Evolutionary conservation across 176 grass and related monocot genomes (phyloP).

Genomic region (Puya raimondii): DNA sequence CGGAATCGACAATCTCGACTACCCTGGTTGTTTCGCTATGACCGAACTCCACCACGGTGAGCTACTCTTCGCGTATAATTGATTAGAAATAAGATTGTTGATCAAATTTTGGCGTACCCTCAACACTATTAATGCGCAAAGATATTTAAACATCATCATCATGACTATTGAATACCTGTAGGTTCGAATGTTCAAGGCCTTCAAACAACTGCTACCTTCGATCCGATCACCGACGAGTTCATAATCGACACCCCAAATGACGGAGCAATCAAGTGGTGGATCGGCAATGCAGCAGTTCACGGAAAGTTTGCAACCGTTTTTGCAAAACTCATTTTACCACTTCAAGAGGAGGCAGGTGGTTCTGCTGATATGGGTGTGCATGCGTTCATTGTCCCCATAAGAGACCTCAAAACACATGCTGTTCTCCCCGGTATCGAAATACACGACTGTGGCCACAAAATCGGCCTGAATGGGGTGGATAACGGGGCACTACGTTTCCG

Average conservation of each 20-base stretch:
- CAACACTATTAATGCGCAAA: no score
- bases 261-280: conserved; percentile 99
- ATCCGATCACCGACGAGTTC: conserved; percentile 88
- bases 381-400: conserved; percentile 79
- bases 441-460: conserved; percentile 94
- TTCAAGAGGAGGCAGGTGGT: conserved; percentile 66
- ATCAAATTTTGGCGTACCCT: neutral
- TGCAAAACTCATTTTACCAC: conserved; percentile 77
- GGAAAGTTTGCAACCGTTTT: conserved; percentile 94
- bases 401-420: conserved; percentile 64
- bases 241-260: conserved; percentile 92
- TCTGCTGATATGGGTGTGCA: conserved; percentile 95
- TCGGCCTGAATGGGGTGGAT: conserved; percentile 94
- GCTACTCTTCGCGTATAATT: conserved; percentile 11
- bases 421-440: conserved; percentile 93
- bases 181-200: conserved; percentile 95
- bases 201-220: conserved; percentile 97
- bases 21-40: conserved; percentile 98
- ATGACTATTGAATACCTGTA: conserved; percentile 1
- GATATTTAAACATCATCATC: no score
- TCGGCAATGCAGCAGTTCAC: conserved; percentile 85
- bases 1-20: conserved; percentile 86
- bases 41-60: conserved; percentile 98
- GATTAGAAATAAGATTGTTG: neutral
- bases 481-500: conserved; percentile 83